Base-by-base conservation (phyloP, 306 rosid genomes). In the Quercus agrifolia region DNA sequence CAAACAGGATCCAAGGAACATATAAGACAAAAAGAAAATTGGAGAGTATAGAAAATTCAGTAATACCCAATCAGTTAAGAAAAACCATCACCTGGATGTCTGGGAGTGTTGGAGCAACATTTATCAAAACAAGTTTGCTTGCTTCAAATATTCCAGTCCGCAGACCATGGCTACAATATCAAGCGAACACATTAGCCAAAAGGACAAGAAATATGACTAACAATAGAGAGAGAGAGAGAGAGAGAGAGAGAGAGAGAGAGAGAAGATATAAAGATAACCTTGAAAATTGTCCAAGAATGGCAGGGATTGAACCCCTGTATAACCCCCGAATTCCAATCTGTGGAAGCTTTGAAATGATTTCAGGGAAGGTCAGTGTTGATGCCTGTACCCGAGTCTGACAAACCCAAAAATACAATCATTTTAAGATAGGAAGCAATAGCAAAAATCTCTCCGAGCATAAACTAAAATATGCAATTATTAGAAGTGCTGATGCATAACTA, bases 131-230 rank as follows among this genome's bases (percentile, higher is more conserved):
- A 79, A 93, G 86, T 88, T 89, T 91, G 85, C 97, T 96, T 49
- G 97, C 98, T 89, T 96, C 99, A 87, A 88, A 93, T 80, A 96
- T 89, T 85, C 99, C 99, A 82, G 99, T 96, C 78, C 99, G 96
- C 83, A 96, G 81, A 51, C 97, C 99, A 83, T 96, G 99, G 88
- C 99, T 96, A 86, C 87, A 93, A 81, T 56, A 59, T 70, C 74
- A 88, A 81, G 70, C 81, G 74, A 78, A 77, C 57, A 44, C 28
- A 77, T 90, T 27, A 91, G 84, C 80, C 79, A 79, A 79, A 75
- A 33, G 70, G 58, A 76, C 23, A 58, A 71, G 23, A 70, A 49
- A 46, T 27, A 55, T 38, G 15, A 77, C 61, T 56, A 77, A 27
- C 23, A 56, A 52, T 46, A 74, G 59, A 54, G 54, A 75, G 61